Conservation (phyloP, 305 asterid genomes). For the Fraxinus velutina region DNA sequence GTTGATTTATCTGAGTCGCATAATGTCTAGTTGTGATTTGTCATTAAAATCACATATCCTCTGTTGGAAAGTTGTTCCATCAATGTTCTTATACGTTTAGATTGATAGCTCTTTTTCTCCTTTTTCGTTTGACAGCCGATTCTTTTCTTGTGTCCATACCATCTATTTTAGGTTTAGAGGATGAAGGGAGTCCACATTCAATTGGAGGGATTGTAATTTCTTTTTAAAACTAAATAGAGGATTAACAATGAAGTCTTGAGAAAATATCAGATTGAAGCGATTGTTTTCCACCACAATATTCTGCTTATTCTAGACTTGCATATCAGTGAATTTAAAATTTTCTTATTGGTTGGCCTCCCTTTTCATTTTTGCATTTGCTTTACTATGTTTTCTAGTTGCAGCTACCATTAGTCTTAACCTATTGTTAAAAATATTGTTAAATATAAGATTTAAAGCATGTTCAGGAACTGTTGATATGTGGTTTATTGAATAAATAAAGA, state of each 20-base stretch:
- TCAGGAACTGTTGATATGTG: neutral
- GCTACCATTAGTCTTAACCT: neutral
- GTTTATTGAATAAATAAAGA: neutral
- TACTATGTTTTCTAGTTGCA: neutral
- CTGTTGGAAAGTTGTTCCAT: neutral
- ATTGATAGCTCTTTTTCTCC: neutral
- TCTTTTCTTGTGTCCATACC: neutral
- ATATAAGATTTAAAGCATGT: neutral
- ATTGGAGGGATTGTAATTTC: neutral
- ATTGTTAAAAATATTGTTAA: neutral
- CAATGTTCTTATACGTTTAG: slow-evolving; percentile 3
- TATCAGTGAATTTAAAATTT: neutral
- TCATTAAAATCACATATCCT: neutral
- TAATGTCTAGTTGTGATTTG: slow-evolving; percentile 1
- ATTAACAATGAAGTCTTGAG: neutral
- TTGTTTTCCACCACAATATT: neutral
- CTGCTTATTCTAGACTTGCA: neutral
- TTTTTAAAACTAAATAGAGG: neutral
- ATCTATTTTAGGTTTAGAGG: neutral
- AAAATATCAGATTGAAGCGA: neutral
- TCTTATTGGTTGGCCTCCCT: neutral
- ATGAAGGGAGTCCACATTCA: neutral
- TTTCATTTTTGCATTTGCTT: neutral
- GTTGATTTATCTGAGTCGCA: neutral
- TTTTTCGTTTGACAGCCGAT: slow-evolving; percentile 1